Evolutionary conservation across 768 basidiomycete species (phyloP), one percentile per base, ranked within the genome.

Genomic region (Phylloporus arenicola): DNA sequence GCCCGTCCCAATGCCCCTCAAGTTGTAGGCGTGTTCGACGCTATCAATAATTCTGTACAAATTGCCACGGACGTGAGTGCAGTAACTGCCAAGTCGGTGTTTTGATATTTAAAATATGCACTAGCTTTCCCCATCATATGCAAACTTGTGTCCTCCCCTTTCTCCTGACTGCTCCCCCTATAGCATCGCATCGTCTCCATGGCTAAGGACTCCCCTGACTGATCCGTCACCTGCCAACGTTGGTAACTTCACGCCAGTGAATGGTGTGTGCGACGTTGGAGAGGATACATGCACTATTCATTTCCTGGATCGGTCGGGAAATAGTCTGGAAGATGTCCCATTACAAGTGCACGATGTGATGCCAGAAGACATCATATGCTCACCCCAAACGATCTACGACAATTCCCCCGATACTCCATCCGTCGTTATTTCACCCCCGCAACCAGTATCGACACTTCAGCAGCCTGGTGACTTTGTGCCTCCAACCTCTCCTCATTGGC

Each of bases 91-190:
- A 2, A 10, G 10, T 19, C 24, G 37, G 35, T 35, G 9, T 7
- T 20, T 43, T 4, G 39, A 16, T 45, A n/a, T 16, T 50, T 13
- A 56, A n/a, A 51, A n/a, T 9, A 35, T 25, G 31, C 9, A 20
- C 40, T 35, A 61, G 60, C 14, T 16, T 3, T 38, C 47, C 16
- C 20, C 33, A 0, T 38, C 46, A 6, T 46, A 45, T 9, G 10
- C 51, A 6, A 30, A 10, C 13, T 13, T 52, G 6, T 35, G 43
- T 13, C 63, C 53, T 17, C 58, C 64, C 0, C 52, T 65, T 11
- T 68, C 66, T 6, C 66, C 63, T 0, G 65, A 68, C 19, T 42
- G 44, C 2, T 66, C 65, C 1, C 65, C 65, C 0, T 44, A 34
- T 3, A 63, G 63, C 14, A 35, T 51, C 29, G 52, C 51, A n/a